Evolutionary conservation across 768 basidiomycete species (phyloP), one percentile per base, ranked within the genome.

Genomic region (Boletus coccyginus): DNA sequence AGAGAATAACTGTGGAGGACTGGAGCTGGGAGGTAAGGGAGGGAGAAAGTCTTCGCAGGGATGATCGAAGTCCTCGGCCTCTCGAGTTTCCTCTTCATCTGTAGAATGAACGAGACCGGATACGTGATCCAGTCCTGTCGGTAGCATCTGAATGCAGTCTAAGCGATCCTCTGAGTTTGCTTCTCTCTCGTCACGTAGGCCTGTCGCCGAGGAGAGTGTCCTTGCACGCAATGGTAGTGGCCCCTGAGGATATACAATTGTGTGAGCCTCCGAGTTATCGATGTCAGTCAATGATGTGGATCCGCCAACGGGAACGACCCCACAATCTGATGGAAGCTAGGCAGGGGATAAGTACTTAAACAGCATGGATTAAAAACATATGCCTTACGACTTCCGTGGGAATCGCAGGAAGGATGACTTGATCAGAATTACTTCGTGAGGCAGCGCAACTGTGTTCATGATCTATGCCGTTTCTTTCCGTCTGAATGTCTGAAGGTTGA

Each of bases 11-110:
- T 67, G 65, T 9, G 66, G 61, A 47, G 82, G 81, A 58, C 80
- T 83, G 11, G 82, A 84, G 57, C 75, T 78, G 29, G 78, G 80
- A 36, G 64, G 70, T 13, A 60, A 55, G 45, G 69, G 66, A 50
- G 69, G 69, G 3, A 40, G 48, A 21, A 57, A 27, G 13, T 62
- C 49, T 1, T 59, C 57, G 53, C 16, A 48, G 3, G 43, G n/a
- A 53, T 45, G 39, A 46, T 53, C 57, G 6, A 50, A 10, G 13
- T 56, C 51, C 17, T 52, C 58, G 13, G 54, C 51, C 19, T 53
- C 58, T 43, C 43, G 45, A 29, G 12, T 16, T 32, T 55, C 36
- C 10, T 50, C 54, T 29, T 61, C 59, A 38, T 61, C 48, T 11
- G 17, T 38, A 16, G 31, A 35, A 40, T 2, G 16, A 24, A 38